These are phyloP conservation scores for Thalassiosira sp. DNA, from an alignment of 352 stramenopile genomes.

Conservation along the genomic window DNA sequence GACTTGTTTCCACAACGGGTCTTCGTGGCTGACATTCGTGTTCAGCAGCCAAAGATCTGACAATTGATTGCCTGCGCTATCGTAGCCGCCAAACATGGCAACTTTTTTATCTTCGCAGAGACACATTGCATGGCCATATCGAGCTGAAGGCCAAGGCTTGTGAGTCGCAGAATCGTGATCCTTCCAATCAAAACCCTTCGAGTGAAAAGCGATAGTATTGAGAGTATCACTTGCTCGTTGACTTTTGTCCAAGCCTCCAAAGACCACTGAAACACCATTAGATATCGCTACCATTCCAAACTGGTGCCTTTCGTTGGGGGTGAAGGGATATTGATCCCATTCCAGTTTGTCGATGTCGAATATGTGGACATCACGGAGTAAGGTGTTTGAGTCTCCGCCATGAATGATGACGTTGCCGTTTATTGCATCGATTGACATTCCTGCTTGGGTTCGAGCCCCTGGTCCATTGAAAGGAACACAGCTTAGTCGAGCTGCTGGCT, in stretches of 20 bases:
- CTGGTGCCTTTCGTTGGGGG: constrained; percentile 1
- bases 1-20: constrained; percentile 4
- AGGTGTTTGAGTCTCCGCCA: background rate
- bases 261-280: constrained; percentile 2
- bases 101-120: background rate
- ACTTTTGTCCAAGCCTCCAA: constrained; percentile 13
- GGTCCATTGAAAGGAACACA: constrained; percentile 14
- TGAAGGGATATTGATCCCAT: constrained; percentile 8
- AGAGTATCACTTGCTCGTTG: background rate
- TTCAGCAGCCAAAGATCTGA: constrained; percentile 17
- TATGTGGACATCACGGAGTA: background rate
- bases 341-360: constrained; percentile 3
- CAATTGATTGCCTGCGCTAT: background rate
- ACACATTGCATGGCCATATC: constrained; percentile 17
- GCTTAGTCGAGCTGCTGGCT: constrained; percentile 1
- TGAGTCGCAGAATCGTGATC: constrained; percentile 4
- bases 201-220: background rate
- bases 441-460: background rate
- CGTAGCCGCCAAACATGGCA: constrained; percentile 15
- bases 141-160: constrained; percentile 2
- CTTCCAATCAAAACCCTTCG: constrained; percentile 14
- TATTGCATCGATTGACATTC: constrained; percentile 4
- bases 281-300: background rate
- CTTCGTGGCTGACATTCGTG: background rate
- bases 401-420: constrained; percentile 15